These are phyloP conservation scores for Salisapilia sapeloensis DNA, from an alignment of 352 stramenopile genomes.

Conservation along the genomic window DNA sequence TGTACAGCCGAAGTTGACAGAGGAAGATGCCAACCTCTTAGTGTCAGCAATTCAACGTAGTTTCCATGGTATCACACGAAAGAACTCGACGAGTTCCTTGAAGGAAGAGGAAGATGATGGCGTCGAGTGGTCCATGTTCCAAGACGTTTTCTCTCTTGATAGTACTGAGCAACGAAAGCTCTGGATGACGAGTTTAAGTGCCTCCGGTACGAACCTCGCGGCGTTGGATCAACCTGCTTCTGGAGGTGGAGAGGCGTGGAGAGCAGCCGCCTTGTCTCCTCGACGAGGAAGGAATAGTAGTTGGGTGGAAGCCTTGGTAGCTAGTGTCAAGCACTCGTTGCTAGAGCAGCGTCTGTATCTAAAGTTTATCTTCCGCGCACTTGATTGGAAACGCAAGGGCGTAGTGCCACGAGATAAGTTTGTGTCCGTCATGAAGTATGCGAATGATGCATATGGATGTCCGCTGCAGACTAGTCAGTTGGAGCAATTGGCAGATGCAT, in stretches of 20 bases:
- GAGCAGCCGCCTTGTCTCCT: constrained; percentile 9
- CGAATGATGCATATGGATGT: constrained; percentile 51
- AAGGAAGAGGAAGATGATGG: constrained; percentile 19
- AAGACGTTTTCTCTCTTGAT: constrained; percentile 59
- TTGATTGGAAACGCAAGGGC: constrained; percentile 46
- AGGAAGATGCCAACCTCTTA: constrained; percentile 24
- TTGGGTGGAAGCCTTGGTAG: constrained; percentile 50
- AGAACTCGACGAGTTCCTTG: constrained; percentile 13
- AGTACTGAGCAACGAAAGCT: constrained; percentile 42
- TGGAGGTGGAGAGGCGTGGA: constrained; percentile 20
- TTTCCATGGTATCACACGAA: constrained; percentile 39
- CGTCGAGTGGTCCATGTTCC: constrained; percentile 54
- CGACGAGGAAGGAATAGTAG: constrained; percentile 15
- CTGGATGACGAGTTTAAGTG: constrained; percentile 36
- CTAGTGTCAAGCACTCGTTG: constrained; percentile 50
- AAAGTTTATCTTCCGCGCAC: constrained; percentile 62
- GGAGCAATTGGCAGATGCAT: constrained; percentile 47
- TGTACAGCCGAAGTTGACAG: constrained; percentile 26
- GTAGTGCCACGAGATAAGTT: constrained; percentile 56
- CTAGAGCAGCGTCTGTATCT: constrained; percentile 68
- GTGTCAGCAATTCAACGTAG: constrained; percentile 46
- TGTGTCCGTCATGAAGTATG: constrained; percentile 48
- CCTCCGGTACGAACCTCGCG: constrained; percentile 27
- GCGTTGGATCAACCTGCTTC: constrained; percentile 1
- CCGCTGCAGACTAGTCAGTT: constrained; percentile 38